Conservation (phyloP, 2,329 filamentous ascomycete genomes). For the Mollisiaceae sp. region DNA sequence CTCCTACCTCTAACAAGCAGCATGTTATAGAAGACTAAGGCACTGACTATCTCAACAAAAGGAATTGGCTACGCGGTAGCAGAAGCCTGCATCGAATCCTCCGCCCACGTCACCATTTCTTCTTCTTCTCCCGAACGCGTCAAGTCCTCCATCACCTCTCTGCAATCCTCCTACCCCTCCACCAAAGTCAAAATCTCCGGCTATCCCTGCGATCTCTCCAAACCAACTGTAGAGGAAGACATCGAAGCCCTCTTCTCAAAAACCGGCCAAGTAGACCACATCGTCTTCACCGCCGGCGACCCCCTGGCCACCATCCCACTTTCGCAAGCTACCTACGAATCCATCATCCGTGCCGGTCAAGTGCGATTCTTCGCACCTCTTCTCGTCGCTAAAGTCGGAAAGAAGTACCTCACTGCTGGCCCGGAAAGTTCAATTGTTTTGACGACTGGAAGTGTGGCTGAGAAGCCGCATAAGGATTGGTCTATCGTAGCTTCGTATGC, state of each 20-base stretch:
- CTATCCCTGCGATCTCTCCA: conserved; percentile 36
- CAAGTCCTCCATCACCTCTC: conserved; percentile 16
- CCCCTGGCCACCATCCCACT: conserved; percentile 17
- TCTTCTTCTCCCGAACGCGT: conserved; percentile 27
- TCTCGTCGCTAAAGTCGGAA: conserved; percentile 36
- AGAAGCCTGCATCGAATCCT: conserved; percentile 36
- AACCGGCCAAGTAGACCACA: conserved; percentile 31
- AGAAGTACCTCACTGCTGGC: conserved; percentile 26
- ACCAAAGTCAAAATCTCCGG: conserved; percentile 22
- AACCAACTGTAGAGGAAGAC: conserved; percentile 34
- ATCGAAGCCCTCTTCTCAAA: conserved; percentile 49
- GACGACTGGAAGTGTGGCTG: conserved; percentile 29
- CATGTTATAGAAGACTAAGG: background rate
- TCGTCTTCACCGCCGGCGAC: conserved; percentile 40
- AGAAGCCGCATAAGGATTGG: conserved; percentile 45
- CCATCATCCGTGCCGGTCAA: conserved; percentile 30
- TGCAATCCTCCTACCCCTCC: conserved; percentile 26
- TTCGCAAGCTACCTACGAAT: conserved; percentile 23
- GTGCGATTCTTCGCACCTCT: conserved; percentile 37
- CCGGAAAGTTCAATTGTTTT: conserved; percentile 31
- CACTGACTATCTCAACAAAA: conserved; percentile 4
- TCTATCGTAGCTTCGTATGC: conserved; percentile 53
- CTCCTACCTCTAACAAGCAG: background rate
- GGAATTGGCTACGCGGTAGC: conserved; percentile 38
- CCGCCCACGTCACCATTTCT: conserved; percentile 35